Evolutionary conservation across 2,329 filamentous ascomycete genomes (phyloP).

Genomic region (Seiridium cupressi): DNA sequence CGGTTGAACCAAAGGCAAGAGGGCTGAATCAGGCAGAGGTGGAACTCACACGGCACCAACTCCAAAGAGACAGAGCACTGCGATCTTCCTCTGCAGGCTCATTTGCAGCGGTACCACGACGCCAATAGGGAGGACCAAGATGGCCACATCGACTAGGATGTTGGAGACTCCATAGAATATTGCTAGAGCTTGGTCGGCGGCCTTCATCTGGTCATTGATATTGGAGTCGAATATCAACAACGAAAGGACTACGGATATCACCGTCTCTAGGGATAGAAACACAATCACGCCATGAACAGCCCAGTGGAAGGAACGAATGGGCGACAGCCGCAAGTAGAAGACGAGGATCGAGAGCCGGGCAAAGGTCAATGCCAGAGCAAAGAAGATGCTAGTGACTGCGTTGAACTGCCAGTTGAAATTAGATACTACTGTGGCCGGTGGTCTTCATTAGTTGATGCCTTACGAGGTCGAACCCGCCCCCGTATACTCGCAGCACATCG

Average conservation of each 20-base stretch:
- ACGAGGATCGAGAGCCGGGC: constrained; percentile 2
- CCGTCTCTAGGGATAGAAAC: neutral
- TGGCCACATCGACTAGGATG: constrained; percentile 6
- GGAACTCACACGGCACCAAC: constrained; percentile 6
- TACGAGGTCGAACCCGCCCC: neutral
- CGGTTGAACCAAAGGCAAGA: too few species aligned
- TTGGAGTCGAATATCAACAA: neutral
- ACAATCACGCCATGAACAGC: neutral
- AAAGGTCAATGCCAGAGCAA: neutral
- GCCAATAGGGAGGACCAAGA: constrained; percentile 2
- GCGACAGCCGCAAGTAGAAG: constrained; percentile 6
- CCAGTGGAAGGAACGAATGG: constrained; percentile 1
- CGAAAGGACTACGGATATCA: neutral
- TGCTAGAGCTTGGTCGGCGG: neutral
- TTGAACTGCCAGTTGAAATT: neutral
- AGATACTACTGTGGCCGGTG: neutral
- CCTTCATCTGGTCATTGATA: neutral
- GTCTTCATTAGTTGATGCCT: neutral
- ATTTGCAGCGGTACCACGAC: constrained; percentile 5
- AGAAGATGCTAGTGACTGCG: constrained; percentile 6
- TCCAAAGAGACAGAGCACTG: neutral
- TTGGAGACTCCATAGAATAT: constrained; percentile 13
- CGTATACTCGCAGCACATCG: neutral
- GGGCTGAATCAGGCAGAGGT: neutral
- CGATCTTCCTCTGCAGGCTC: constrained; percentile 4